Conservation (phyloP, 2,329 filamentous ascomycete species). For the Trichoderma semiorbis region DNA sequence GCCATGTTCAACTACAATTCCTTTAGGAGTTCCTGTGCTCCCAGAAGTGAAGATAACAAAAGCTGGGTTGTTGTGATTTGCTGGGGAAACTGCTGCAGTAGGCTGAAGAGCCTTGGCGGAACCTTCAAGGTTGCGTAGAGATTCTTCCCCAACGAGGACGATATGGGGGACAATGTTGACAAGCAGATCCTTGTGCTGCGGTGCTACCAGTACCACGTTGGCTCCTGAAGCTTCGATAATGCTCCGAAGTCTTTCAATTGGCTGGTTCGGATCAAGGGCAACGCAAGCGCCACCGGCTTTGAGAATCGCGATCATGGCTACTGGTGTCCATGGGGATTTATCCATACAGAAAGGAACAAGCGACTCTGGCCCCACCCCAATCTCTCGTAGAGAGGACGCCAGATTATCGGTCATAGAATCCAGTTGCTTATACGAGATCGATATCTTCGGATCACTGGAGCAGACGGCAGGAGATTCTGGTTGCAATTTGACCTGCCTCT, state of each 20-base stretch:
- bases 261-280: not conserved
- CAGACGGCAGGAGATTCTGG: not conserved
- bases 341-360: not conserved
- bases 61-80: not conserved
- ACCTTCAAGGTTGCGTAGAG: not conserved
- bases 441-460: not conserved
- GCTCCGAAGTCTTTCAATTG: not conserved
- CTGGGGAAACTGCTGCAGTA: not conserved
- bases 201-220: not conserved
- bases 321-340: not conserved
- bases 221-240: not conserved
- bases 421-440: not conserved
- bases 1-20: not conserved
- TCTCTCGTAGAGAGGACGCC: not conserved
- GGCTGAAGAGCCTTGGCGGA: not conserved
- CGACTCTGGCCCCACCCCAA: not conserved
- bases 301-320: not conserved
- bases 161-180: not conserved
- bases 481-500: not conserved
- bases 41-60: not conserved
- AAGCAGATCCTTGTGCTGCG: not conserved
- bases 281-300: not conserved
- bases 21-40: not conserved
- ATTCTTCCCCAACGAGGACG: not conserved
- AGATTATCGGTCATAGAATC: not conserved